Percentiles rank a stretch among this genome's conserved stretches.
phyloP scores from a whole-genome alignment of 1,284 basidiomycete genomes.

The Rhodotorula sp. region DNA sequence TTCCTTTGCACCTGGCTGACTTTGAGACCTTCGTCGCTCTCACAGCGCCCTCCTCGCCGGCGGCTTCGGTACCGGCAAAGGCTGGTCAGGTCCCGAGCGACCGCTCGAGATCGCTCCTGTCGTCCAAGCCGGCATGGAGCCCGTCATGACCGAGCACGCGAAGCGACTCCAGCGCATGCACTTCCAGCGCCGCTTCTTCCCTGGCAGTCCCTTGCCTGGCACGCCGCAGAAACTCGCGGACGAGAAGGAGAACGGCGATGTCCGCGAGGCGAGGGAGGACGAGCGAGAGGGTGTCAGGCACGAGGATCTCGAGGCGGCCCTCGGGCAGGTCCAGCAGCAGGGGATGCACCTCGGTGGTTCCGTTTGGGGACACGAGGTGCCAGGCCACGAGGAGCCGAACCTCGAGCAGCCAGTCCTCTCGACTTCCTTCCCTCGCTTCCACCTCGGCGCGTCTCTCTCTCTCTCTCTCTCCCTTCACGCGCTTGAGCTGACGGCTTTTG shows the following conservation, averaged over 20 bases:
- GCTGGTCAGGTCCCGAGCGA: slow-evolving; percentile 50
- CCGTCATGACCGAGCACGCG: slow-evolving; percentile 29
- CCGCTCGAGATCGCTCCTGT: slow-evolving; percentile 70
- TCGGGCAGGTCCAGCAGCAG: slow-evolving; percentile 3
- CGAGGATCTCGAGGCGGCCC: slow-evolving; percentile 25
- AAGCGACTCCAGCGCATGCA: slow-evolving; percentile 12
- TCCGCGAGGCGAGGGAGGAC: background rate
- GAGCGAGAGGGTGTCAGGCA: background rate
- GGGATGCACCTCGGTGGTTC: slow-evolving; percentile 13
- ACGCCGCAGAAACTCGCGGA: slow-evolving; percentile 14
- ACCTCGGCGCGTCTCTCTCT: slow-evolving; percentile 58
- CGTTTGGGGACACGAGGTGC: slow-evolving; percentile 23
- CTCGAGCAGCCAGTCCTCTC: slow-evolving; percentile 49
- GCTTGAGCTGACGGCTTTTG: background rate
- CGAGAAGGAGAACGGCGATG: background rate
- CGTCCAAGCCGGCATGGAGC: slow-evolving; percentile 52
- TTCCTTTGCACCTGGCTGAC: no score
- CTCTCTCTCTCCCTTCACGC: background rate
- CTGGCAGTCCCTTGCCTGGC: slow-evolving; percentile 14
- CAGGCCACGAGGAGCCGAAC: slow-evolving; percentile 18
- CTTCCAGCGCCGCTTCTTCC: slow-evolving; percentile 19
- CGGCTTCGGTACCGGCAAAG: slow-evolving; percentile 65
- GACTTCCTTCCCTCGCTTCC: slow-evolving; percentile 76
- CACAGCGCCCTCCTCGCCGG: slow-evolving; percentile 73
- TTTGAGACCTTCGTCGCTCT: background rate